A percentile compares a stretch with the other conserved stretches of the same genome.
Conservation (phyloP, 2,329 filamentous ascomycete genomes). For the Aquanectria penicillioides region DNA sequence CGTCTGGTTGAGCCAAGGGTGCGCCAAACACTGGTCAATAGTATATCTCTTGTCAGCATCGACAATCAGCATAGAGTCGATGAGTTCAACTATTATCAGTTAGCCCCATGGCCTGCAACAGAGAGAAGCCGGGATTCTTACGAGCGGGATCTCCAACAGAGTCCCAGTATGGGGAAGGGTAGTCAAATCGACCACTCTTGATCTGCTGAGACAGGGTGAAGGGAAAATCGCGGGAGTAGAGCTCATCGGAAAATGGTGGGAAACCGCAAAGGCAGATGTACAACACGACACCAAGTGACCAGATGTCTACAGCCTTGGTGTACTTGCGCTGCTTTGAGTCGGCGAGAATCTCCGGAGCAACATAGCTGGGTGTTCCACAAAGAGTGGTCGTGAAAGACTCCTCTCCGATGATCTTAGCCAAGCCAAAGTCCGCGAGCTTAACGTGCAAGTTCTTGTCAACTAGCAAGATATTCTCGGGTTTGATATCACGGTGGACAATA, state of each 20-base stretch:
- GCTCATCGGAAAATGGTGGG: constrained; percentile 95
- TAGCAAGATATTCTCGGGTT: constrained; percentile 94
- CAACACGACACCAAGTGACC: constrained; percentile 96
- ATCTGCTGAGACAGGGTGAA: constrained; percentile 93
- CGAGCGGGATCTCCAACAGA: constrained; percentile 72
- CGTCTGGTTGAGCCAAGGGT: constrained; percentile 84
- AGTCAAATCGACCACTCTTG: constrained; percentile 88
- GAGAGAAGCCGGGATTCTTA: constrained; percentile 46
- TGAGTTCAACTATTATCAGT: constrained; percentile 74
- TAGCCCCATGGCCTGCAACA: constrained; percentile 3
- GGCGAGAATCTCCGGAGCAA: constrained; percentile 93
- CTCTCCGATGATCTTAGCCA: constrained; percentile 98
- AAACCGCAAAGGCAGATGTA: constrained; percentile 98
- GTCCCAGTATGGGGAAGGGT: constrained; percentile 92
- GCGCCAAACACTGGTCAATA: constrained; percentile 88
- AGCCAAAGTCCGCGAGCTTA: constrained; percentile 94
- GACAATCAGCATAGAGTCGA: constrained; percentile 93
- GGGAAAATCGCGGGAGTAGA: constrained; percentile 82
- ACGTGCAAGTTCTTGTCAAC: constrained; percentile 85
- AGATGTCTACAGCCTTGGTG: constrained; percentile 93
- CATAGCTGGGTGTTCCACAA: constrained; percentile 96
- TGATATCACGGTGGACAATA: constrained; percentile 97
- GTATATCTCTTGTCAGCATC: constrained; percentile 85
- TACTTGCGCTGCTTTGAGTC: constrained; percentile 86
- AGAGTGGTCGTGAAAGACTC: constrained; percentile 97